Base-by-base conservation (phyloP, 345 rosid genomes). In the Tarenaya hassleriana region DNA sequence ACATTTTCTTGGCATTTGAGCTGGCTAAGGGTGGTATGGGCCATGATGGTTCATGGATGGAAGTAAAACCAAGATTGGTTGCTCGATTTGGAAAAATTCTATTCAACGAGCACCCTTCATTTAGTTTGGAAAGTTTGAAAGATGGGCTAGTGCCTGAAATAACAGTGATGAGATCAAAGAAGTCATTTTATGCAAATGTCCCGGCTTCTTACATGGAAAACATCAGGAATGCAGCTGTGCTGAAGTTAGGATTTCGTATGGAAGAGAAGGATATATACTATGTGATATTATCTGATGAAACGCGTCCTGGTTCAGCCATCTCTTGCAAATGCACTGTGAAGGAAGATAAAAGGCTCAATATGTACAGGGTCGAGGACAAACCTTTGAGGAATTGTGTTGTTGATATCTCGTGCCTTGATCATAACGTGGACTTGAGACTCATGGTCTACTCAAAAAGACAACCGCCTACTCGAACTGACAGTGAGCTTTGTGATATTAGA, bases 381-480 rank as follows among this genome's bases (percentile, higher is more conserved):
- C 82, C 46, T 50, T 52, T 76, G 38, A 77, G 74, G 33, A 71
- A 83, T 38, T 68, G 80, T 70, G 60, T 53, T 27, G 27, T 44
- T 4, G 91, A 86, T 43, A 58, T 78, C 16, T 80, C 86, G 8
- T 80, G 91, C 66, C 74, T 77, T 52, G 69, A 70, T 54, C 75
- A 66, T 73, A 64, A 78, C 72, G 52, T 80, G 16, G 95, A 83
- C 67, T 51, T 83, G 67, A 80, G 95, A 81, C 55, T 83, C 32
- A 56, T 48, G 66, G 49, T 86, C 35, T 48, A 70, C 71, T 49
- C 76, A 58, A 78, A 78, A 67, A 65, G 44, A 63, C 72, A 60
- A 44, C 42, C 83, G 52, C 62, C 68, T 19, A 41, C 64, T 54
- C 69, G 69, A 13, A 49, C 70, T n/a, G n/a, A n/a, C n/a, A n/a